phyloP scores from a whole-genome alignment of 257 asterid genomes.

The Ballota nigra region DNA sequence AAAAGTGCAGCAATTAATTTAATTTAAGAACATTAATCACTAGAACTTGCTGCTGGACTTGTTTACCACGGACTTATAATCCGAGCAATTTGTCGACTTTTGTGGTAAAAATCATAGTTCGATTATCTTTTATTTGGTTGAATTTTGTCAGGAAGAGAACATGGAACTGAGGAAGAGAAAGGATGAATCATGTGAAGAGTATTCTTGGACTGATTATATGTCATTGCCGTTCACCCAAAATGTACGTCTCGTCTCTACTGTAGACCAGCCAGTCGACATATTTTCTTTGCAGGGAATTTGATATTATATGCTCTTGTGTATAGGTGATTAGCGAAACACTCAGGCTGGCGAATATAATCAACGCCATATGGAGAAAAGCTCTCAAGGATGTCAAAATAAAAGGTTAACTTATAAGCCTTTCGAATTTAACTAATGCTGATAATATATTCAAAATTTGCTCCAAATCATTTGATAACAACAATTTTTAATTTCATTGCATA shows the following conservation, averaged over 20 bases:
- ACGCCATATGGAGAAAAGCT: slow-evolving; percentile 99
- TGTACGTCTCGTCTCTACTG: slow-evolving; percentile 32
- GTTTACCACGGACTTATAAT: background rate
- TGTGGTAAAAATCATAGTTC: background rate
- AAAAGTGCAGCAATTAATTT: background rate
- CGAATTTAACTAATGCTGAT: no score
- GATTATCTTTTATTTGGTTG: background rate
- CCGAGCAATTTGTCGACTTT: background rate
- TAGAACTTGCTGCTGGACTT: background rate
- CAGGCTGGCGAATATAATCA: slow-evolving; percentile 76
- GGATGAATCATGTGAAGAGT: slow-evolving; percentile 49
- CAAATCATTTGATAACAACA: background rate
- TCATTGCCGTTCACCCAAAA: slow-evolving; percentile 80
- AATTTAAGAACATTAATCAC: background rate
- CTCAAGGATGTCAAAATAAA: slow-evolving; percentile 81
- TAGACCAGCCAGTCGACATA: background rate
- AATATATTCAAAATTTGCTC: background rate
- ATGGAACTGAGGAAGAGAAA: slow-evolving; percentile 65
- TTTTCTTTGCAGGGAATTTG: background rate
- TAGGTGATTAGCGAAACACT: slow-evolving; percentile 94
- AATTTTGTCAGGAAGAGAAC: slow-evolving; percentile 74
- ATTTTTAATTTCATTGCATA: background rate
- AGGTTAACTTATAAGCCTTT: slow-evolving; percentile 41
- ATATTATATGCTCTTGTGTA: background rate
- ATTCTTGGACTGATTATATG: slow-evolving; percentile 77